These are phyloP conservation scores for Cynanchum wilfordii DNA, from an alignment of 257 asterid species.

Conservation along the genomic window DNA sequence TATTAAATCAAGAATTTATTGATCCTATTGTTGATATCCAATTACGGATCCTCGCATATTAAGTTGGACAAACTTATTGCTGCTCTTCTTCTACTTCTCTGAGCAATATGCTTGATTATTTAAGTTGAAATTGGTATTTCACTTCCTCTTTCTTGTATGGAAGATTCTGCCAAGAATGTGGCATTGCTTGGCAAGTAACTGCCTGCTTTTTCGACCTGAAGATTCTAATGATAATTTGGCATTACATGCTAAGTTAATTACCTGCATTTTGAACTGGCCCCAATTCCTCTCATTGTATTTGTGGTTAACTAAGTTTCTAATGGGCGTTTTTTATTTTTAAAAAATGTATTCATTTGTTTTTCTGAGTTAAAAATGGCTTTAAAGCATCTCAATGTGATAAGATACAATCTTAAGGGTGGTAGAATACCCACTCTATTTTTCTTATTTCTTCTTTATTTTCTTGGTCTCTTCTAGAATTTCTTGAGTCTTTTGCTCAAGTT, in stretches of 20 bases:
- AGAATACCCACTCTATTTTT: background rate
- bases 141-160: background rate
- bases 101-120: background rate
- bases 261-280: background rate
- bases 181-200: too few species aligned
- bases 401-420: background rate
- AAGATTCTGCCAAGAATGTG: too few species aligned
- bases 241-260: background rate
- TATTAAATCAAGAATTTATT: constrained; percentile 10
- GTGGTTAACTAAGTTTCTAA: background rate
- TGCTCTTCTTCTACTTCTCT: background rate
- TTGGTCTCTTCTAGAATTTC: background rate
- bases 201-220: too few species aligned
- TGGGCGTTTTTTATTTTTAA: background rate
- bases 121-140: background rate
- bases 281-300: background rate
- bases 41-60: background rate
- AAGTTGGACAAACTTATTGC: background rate
- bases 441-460: background rate
- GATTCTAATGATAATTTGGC: background rate
- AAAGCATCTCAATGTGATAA: background rate
- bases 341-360: background rate
- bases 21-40: background rate
- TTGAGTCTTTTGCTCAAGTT: background rate
- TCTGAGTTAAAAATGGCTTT: background rate